Evolutionary conservation across 495 filamentous ascomycete species (phyloP).

Genomic region (Lineolata rhizophorae): DNA sequence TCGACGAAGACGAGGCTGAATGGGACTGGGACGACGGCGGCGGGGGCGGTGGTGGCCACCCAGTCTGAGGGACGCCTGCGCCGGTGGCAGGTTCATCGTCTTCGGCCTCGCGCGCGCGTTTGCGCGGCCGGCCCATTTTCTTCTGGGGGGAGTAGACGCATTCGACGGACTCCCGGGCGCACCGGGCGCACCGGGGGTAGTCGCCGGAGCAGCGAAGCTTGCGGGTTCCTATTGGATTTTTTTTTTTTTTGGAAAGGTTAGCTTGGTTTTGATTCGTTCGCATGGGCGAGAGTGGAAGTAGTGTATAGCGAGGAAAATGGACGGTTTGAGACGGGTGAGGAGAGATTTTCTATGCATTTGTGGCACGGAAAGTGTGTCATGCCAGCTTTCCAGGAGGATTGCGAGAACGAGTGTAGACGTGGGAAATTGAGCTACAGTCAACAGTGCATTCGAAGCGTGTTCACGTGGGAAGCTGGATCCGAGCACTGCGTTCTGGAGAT

Average conservation of each 20-base stretch:
- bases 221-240: constrained; percentile 7
- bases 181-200: constrained; percentile 11
- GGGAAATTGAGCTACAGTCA: no score
- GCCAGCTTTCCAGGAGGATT: no score
- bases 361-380: no score
- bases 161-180: constrained; percentile 11
- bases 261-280: no score
- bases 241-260: background rate
- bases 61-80: background rate
- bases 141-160: constrained; percentile 19
- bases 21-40: no score
- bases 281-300: background rate
- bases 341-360: no score
- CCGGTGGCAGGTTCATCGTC: background rate
- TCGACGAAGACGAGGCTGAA: no score
- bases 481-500: no score
- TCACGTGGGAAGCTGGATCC: no score
- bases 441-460: no score
- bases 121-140: constrained; percentile 17
- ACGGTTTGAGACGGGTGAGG: background rate
- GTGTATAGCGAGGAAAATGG: background rate
- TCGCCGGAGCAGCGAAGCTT: constrained; percentile 19
- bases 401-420: no score
- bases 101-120: constrained; percentile 11
- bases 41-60: background rate